phyloP scores from a whole-genome alignment of 495 filamentous ascomycete species.

The Penicillium angulare region DNA sequence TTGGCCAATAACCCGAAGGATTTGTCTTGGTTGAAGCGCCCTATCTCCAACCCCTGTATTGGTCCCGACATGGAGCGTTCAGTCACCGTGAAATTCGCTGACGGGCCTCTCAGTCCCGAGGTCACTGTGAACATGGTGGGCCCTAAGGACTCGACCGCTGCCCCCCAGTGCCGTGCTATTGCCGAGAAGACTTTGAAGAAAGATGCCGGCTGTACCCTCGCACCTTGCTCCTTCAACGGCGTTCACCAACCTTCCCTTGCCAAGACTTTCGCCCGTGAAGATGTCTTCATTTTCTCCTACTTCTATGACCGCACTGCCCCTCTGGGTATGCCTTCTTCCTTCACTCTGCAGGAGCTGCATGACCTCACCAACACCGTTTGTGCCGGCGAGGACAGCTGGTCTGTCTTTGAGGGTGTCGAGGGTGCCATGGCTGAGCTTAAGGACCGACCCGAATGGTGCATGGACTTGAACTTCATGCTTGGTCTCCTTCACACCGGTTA shows the following conservation, averaged over 20 bases:
- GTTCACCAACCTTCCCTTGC: slow-evolving; percentile 89
- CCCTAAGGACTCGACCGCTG: slow-evolving; percentile 62
- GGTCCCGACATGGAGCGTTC: slow-evolving; percentile 69
- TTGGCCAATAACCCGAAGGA: slow-evolving; percentile 46
- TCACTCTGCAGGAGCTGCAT: slow-evolving; percentile 82
- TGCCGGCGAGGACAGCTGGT: slow-evolving; percentile 73
- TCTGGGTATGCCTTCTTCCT: slow-evolving; percentile 93
- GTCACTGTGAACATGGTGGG: slow-evolving; percentile 84
- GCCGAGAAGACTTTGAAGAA: slow-evolving; percentile 91
- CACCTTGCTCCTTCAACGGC: slow-evolving; percentile 96
- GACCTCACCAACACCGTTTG: slow-evolving; percentile 84
- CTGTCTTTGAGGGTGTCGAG: slow-evolving; percentile 68
- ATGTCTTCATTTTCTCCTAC: slow-evolving; percentile 95
- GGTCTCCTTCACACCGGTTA: slow-evolving; percentile 92
- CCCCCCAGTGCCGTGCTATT: slow-evolving; percentile 84
- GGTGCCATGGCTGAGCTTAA: slow-evolving; percentile 69
- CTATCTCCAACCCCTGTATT: slow-evolving; percentile 87
- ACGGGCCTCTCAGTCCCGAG: slow-evolving; percentile 52
- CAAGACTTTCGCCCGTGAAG: slow-evolving; percentile 89
- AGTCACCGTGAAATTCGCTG: slow-evolving; percentile 63
- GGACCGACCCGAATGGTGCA: slow-evolving; percentile 82
- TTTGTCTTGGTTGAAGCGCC: slow-evolving; percentile 56
- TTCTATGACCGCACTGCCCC: slow-evolving; percentile 92
- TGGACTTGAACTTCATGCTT: slow-evolving; percentile 95
- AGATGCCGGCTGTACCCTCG: slow-evolving; percentile 73